Percentiles rank a stretch among this genome's conserved stretches.
phyloP scores from a whole-genome alignment of 23 red algal species.

The Cyanidium caldarium region DNA sequence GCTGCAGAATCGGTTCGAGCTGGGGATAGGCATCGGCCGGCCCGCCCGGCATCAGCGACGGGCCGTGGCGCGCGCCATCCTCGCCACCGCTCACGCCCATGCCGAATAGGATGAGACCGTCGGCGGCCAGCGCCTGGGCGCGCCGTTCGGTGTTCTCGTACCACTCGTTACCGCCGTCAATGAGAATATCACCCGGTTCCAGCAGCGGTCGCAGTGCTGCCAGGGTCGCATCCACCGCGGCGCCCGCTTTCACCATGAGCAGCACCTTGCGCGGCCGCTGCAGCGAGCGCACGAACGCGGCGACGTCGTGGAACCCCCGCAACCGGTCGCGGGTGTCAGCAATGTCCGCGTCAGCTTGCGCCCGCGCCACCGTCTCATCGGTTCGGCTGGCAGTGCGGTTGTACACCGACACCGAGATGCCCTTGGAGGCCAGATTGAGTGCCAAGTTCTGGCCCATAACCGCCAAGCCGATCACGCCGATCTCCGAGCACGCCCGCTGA shows the following conservation, averaged over 20 bases:
- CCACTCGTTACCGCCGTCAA: conserved; percentile 64
- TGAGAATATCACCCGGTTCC: conserved; percentile 43
- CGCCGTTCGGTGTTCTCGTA: conserved; percentile 43
- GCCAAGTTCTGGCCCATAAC: conserved; percentile 88
- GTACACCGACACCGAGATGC: conserved; percentile 45
- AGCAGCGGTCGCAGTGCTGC: conserved; percentile 16
- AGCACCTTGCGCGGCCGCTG: conserved; percentile 49
- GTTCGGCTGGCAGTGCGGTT: conserved; percentile 47
- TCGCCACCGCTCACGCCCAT: conserved; percentile 60
- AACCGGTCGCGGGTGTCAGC: neutral
- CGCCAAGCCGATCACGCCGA: conserved; percentile 63
- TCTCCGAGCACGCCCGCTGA: conserved; percentile 5
- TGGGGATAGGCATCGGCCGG: conserved; percentile 16
- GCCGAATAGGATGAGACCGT: conserved; percentile 42
- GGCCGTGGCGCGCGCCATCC: conserved; percentile 66
- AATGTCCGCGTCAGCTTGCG: conserved; percentile 28
- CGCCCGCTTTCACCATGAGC: conserved; percentile 60
- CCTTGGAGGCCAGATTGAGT: conserved; percentile 50
- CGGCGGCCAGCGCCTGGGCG: conserved; percentile 16
- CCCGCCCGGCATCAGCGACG: conserved; percentile 68
- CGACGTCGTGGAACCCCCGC: neutral
- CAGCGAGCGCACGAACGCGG: conserved; percentile 26
- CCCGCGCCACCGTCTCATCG: conserved; percentile 27
- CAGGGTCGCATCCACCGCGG: conserved; percentile 43
- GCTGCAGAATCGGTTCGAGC: conserved; percentile 44